These are phyloP conservation scores for Kwoniella mangroviensis DNA, from an alignment of 768 basidiomycete genomes.

Conservation along the genomic window DNA sequence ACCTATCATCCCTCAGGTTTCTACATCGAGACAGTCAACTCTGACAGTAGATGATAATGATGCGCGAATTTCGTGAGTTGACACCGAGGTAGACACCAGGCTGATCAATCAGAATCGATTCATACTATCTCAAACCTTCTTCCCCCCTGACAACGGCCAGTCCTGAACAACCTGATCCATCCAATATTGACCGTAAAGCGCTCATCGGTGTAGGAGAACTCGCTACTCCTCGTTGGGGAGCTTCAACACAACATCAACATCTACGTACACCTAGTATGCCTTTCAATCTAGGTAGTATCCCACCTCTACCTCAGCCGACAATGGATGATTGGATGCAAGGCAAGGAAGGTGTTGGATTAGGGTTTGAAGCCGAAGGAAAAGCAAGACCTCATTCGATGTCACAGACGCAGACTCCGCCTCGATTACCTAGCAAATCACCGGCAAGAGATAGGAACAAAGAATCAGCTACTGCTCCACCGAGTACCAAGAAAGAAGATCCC, in stretches of 20 bases:
- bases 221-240: constrained; percentile 87
- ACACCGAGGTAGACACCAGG: not conserved
- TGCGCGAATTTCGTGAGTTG: constrained; percentile 27
- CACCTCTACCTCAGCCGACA: constrained; percentile 24
- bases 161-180: constrained; percentile 50
- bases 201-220: constrained; percentile 95
- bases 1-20: constrained; percentile 16
- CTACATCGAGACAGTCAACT: not conserved
- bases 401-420: constrained; percentile 7
- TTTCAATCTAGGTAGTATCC: constrained; percentile 52
- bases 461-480: constrained; percentile 61
- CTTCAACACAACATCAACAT: constrained; percentile 47
- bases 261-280: constrained; percentile 50
- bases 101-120: constrained; percentile 30
- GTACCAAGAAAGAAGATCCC: constrained; percentile 8
- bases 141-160: constrained; percentile 30
- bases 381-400: constrained; percentile 1
- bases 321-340: constrained; percentile 33
- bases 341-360: constrained; percentile 57
- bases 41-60: constrained; percentile 16
- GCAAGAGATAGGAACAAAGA: constrained; percentile 3
- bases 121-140: constrained; percentile 27
- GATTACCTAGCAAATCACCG: constrained; percentile 3
- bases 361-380: constrained; percentile 22
- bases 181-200: constrained; percentile 71